phyloP scores from a whole-genome alignment of 1,284 basidiomycete genomes.

The Meira nashicola region DNA sequence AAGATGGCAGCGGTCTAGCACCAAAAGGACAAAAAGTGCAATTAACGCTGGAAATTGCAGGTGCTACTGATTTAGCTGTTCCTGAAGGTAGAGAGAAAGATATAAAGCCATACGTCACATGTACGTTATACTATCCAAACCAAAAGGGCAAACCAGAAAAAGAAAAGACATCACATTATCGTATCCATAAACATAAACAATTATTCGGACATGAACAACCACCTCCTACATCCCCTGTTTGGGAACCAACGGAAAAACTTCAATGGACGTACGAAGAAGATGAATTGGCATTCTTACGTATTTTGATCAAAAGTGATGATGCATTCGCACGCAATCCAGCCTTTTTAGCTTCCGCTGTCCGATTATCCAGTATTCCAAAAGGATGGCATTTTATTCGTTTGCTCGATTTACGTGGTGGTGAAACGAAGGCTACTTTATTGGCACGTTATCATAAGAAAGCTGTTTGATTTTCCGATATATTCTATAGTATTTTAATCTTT shows the following conservation, averaged over 20 bases:
- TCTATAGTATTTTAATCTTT: not conserved
- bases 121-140: constrained; percentile 35
- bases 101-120: constrained; percentile 41
- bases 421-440: constrained; percentile 51
- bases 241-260: constrained; percentile 28
- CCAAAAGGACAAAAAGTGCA: constrained; percentile 19
- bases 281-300: constrained; percentile 35
- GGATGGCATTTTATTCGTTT: constrained; percentile 59
- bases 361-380: constrained; percentile 16
- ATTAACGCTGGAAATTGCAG: constrained; percentile 35
- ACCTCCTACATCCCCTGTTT: constrained; percentile 32
- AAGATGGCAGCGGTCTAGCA: constrained; percentile 21
- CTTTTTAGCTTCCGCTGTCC: constrained; percentile 35
- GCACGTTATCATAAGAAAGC: constrained; percentile 13
- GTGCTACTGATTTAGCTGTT: constrained; percentile 36
- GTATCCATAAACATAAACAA: constrained; percentile 31
- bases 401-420: constrained; percentile 60
- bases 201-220: constrained; percentile 36
- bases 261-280: constrained; percentile 37
- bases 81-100: constrained; percentile 32
- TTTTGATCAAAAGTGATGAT: constrained; percentile 44
- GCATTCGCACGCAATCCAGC: constrained; percentile 37
- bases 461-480: not conserved
- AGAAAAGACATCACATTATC: constrained; percentile 34
- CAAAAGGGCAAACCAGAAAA: constrained; percentile 28